Evolutionary conservation across 164 flowering plant species (phyloP).

Genomic region (Platanus orientalis): DNA sequence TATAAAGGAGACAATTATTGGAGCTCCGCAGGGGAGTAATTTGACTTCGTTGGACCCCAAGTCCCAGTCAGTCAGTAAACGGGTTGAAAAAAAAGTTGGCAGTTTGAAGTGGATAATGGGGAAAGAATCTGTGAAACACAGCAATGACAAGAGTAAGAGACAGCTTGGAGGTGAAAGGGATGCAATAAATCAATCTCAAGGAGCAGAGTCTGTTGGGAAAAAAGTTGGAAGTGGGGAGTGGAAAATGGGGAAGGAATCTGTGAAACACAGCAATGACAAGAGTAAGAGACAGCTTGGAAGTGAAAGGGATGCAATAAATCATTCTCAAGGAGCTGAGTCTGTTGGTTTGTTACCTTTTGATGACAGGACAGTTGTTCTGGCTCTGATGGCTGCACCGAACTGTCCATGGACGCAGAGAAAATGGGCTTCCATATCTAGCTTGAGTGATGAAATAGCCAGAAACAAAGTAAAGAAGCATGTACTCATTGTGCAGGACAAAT

Average conservation of each 20-base stretch:
- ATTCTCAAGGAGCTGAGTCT: constrained; percentile 9
- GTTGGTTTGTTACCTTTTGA: not conserved
- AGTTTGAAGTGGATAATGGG: too few species aligned
- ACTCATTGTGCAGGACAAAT: not conserved
- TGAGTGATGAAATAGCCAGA: constrained; percentile 7
- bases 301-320: not conserved
- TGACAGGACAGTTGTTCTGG: constrained; percentile 34
- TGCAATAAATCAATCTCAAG: too few species aligned
- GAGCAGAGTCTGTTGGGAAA: too few species aligned
- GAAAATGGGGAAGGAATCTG: constrained; percentile 2
- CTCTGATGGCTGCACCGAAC: constrained; percentile 42
- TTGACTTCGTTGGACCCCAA: not conserved
- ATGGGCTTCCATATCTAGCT: constrained; percentile 6
- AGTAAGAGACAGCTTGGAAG: constrained; percentile 10
- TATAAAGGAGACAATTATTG: too few species aligned
- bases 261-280: not conserved
- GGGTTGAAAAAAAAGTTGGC: too few species aligned
- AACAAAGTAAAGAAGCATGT: constrained; percentile 26
- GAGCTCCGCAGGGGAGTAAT: not conserved
- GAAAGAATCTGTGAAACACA: too few species aligned
- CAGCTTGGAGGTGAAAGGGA: too few species aligned
- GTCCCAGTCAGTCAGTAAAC: not conserved
- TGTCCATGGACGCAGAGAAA: constrained; percentile 47
- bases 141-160: too few species aligned
- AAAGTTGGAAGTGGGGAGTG: not conserved